Percentiles rank a stretch among this genome's conserved stretches.
Evolutionary conservation across 805 yeast genomes (phyloP).

Genomic region (Geotrichum ghanense): DNA sequence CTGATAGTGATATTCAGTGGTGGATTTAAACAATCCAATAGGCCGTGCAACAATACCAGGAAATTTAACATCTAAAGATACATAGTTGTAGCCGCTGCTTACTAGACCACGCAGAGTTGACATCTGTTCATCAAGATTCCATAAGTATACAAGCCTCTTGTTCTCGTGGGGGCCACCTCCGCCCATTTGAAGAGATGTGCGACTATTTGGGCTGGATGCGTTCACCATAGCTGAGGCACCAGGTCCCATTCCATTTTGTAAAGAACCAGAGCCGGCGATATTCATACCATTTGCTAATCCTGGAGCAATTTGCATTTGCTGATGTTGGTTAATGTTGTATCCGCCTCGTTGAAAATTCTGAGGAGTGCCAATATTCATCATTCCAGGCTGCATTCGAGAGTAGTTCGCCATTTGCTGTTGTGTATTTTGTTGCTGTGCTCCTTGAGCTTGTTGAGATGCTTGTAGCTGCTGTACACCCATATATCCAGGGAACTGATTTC

Average conservation of each 20-base stretch:
- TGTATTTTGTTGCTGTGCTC: neutral
- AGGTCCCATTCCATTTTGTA: slow-evolving; percentile 11
- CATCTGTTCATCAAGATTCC: slow-evolving; percentile 32
- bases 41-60: slow-evolving; percentile 96
- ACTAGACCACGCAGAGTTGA: slow-evolving; percentile 27
- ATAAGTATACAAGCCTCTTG: slow-evolving; percentile 30
- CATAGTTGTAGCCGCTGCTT: slow-evolving; percentile 27
- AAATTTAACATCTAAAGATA: slow-evolving; percentile 72
- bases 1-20: slow-evolving; percentile 90
- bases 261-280: slow-evolving; percentile 13
- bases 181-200: slow-evolving; percentile 11
- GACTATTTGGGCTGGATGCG: neutral
- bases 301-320: slow-evolving; percentile 2
- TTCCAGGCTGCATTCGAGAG: neutral
- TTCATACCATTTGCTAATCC: slow-evolving; percentile 16
- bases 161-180: slow-evolving; percentile 11
- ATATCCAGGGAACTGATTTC: neutral
- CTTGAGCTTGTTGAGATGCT: neutral
- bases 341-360: neutral
- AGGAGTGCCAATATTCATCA: neutral
- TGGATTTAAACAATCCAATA: slow-evolving; percentile 81
- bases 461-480: neutral
- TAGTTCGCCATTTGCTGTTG: slow-evolving; percentile 1
- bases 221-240: slow-evolving; percentile 5
- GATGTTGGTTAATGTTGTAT: slow-evolving; percentile 1